Evolutionary conservation across 352 stramenopile species (phyloP).

Genomic region (Sclerospora graminicola): DNA sequence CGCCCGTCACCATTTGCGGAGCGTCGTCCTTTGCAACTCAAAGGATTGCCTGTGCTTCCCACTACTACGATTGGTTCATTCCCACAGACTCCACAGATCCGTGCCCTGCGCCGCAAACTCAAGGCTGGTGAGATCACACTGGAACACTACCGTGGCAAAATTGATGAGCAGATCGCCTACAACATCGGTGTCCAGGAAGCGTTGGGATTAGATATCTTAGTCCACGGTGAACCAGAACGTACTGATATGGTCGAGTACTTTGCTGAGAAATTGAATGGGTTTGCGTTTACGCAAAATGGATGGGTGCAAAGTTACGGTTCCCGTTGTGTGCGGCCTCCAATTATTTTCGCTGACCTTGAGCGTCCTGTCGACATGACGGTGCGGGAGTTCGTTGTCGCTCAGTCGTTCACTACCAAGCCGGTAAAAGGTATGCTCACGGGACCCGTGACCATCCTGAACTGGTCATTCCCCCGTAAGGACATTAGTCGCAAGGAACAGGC

Average conservation of each 20-base stretch:
- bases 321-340: slow-evolving; percentile 86
- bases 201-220: slow-evolving; percentile 88
- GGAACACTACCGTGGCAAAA: slow-evolving; percentile 71
- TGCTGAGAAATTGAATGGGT: slow-evolving; percentile 87
- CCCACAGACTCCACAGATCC: slow-evolving; percentile 88
- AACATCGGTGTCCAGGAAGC: slow-evolving; percentile 88
- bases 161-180: slow-evolving; percentile 88
- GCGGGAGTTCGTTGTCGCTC: slow-evolving; percentile 85
- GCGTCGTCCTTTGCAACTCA: slow-evolving; percentile 59
- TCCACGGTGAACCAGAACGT: slow-evolving; percentile 89
- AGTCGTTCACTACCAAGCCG: slow-evolving; percentile 84
- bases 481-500: slow-evolving; percentile 84
- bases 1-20: slow-evolving; percentile 73
- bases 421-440: slow-evolving; percentile 93
- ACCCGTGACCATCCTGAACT: slow-evolving; percentile 92
- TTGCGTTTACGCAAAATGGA: slow-evolving; percentile 87
- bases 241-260: slow-evolving; percentile 96
- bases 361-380: slow-evolving; percentile 85
- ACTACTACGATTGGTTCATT: slow-evolving; percentile 93
- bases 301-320: slow-evolving; percentile 93
- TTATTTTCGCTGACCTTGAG: slow-evolving; percentile 86
- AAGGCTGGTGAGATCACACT: slow-evolving; percentile 74
- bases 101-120: slow-evolving; percentile 62
- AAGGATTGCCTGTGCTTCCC: slow-evolving; percentile 67
- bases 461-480: slow-evolving; percentile 89